Evolutionary conservation across 768 basidiomycete genomes (phyloP), one percentile per base, ranked within the genome.

Genomic region (Tulasnella calospora): DNA sequence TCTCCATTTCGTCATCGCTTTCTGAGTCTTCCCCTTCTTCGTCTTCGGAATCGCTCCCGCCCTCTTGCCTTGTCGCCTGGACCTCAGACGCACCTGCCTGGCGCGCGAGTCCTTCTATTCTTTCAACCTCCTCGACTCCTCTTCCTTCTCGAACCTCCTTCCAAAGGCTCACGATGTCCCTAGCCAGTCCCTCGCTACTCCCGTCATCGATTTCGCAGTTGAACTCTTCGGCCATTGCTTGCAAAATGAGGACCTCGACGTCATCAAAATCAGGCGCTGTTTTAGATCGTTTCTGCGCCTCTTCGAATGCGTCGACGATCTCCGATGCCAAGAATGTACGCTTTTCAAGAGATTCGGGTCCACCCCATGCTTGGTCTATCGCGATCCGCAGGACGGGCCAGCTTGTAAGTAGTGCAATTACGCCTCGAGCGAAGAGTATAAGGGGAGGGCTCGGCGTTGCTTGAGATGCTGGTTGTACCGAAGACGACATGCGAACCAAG

Each of bases 381-480:
- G 96, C 96, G 82, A 97, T 86, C 57, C 92, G 91, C 36, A 98
- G 89, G 3, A 91, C 94, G 69, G 93, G 89, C 96, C 96, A 99
- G 77, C 91, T 85, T 17, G 88, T 87, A 72, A 99, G 88, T 75
- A 95, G 89, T 35, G 95, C 91, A 79, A 97, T 88, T 5, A 93
- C 89, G 2, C 95, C 94, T 30, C 95, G 90, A 17, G 96, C 96
- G 81, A 98, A 96, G 78, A 94, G 88, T 61, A 94, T 82, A 15
- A 89, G 87, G n/a, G 13, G 17, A 33, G 78, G 33, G 71, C 51
- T 40, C 12, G 70, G 70, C 10, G 71, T 36, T 40, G 71, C 21
- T 61, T 35, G 73, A 27, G 17, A 10, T 7, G 87, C 82, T 0
- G 87, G 84, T 27, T 89, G 84, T 5, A 89, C 87, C 9, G 36